Evolutionary conservation across 306 rosid genomes (phyloP), one percentile per base, ranked within the genome.

Genomic region (Ormosia semicastrata): DNA sequence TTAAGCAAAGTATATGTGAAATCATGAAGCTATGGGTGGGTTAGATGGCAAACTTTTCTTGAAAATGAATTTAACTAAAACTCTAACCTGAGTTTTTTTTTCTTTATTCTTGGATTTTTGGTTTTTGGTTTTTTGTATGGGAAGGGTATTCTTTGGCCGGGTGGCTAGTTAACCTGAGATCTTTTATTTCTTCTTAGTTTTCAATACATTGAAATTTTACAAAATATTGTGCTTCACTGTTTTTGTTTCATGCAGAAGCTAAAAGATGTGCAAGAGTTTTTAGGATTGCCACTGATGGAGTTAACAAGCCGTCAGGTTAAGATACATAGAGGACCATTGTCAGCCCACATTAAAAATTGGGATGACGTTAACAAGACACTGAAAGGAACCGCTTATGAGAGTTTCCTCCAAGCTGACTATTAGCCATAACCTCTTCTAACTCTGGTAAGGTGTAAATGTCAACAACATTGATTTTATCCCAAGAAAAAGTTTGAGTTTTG

Each of bases 271-370:
- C 88, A 71, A 81, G 90, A 86, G 66, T 95, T 95, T 84, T 83
- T 93, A 46, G 82, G 93, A 65, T 80, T 95, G 82, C 97, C 95
- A 1, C 57, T 11, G 76, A 89, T 64, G 93, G 81, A 85, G 81
- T 80, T 93, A 81, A 84, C 56, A n/a, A 95, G 98, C 84, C 90
- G 91, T 49, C 98, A 95, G 79, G 87, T 95, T 30, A 93, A 93
- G 86, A 95, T 95, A 80, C 98, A 90, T 78, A 86, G 79, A 29
- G 95, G 98, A 66, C 67, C 84, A 30, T 37, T 93, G 81, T 89
- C 93, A 0, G 86, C 89, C 18, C 93, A 91, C 74, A 59, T 93
- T 78, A 85, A 41, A 77, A 93, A 95, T 83, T 95, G 98, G 98
- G 89, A 90, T 7, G 98, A 93, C 8, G 91, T 93, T 54, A 86